Evolutionary conservation across 306 rosid species (phyloP), one percentile per base, ranked within the genome.

Genomic region (Prunus mongolica): DNA sequence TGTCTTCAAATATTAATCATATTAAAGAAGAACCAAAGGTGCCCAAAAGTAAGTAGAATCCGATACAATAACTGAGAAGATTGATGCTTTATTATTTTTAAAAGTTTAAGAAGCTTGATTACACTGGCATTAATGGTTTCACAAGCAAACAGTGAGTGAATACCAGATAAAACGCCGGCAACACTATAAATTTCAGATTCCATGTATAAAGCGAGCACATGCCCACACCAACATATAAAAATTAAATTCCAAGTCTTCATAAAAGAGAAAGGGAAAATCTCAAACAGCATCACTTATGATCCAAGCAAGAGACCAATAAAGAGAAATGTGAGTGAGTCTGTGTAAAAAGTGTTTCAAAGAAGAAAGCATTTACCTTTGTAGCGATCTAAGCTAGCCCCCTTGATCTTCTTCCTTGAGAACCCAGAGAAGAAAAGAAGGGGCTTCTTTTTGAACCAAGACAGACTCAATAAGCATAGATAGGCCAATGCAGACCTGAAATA

Each of bases 281-380:
- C 27, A 47, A 73, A 82, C 85, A 87, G 97, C 85, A 92, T 92
- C 98, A 84, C 98, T 90, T 92, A 84, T 78, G 78, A 85, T 84
- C 86, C 90, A 94, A 89, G 97, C 63, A 91, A 94, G 85, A 84
- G 82, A 91, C 82, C 85, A 81, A 72, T 24, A 81, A 88, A 86
- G 85, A 64, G 76, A 77, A 84, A 84, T 64, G 81, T 64, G 75
- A 82, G 80, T 25, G 62, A 78, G 34, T 73, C 75, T 58, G 73
- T 76, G 55, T n/a, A 84, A 79, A 78, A 85, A 73, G 83, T 58
- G 73, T 15, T 58, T 71, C 71, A 78, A 79, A 85, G 80, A 79
- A 81, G 79, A 83, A 90, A 85, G 89, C 86, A 90, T 76, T 84
- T 76, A 92, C 96, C 95, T 91, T 84, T 79, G 82, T 67, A 85